Conservation (phyloP, 352 stramenopile species). For the Phytophthora palmivora region DNA sequence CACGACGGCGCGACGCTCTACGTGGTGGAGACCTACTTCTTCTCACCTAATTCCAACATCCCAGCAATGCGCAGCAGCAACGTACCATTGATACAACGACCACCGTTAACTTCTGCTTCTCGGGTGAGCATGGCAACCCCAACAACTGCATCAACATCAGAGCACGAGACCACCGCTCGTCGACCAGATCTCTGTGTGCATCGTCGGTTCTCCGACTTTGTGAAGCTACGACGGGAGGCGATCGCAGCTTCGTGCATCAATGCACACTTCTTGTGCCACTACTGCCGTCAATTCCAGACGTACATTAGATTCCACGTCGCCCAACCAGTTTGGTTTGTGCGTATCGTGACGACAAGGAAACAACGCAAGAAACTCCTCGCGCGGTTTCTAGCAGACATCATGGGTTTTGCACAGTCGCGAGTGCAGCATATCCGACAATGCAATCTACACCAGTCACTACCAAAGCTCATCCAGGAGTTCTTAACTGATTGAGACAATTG, state of each 20-base stretch:
- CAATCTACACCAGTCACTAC: conserved; percentile 36
- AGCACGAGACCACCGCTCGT: conserved; percentile 17
- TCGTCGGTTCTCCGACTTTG: conserved; percentile 40
- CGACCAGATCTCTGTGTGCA: conserved; percentile 27
- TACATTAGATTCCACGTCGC: conserved; percentile 47
- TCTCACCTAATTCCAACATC: conserved; percentile 30
- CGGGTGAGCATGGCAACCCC: conserved; percentile 8
- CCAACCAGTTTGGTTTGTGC: conserved; percentile 49
- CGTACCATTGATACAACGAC: neutral
- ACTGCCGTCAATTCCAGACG: conserved; percentile 55
- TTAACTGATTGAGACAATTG: conserved; percentile 27
- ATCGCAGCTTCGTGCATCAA: conserved; percentile 40
- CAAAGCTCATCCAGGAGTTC: conserved; percentile 44
- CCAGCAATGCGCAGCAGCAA: conserved; percentile 31
- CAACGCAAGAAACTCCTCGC: conserved; percentile 52
- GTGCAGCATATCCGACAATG: conserved; percentile 34
- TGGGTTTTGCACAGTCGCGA: conserved; percentile 39
- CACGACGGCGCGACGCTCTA: conserved; percentile 43
- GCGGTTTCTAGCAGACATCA: conserved; percentile 49
- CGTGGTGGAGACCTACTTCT: conserved; percentile 45
- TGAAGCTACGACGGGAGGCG: conserved; percentile 35
- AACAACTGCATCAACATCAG: conserved; percentile 15
- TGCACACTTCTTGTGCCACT: conserved; percentile 53
- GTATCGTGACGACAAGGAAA: conserved; percentile 34
- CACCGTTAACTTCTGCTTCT: conserved; percentile 2